These are phyloP conservation scores for Gracilaria caudata DNA, from an alignment of 23 red algal species.

Conservation along the genomic window DNA sequence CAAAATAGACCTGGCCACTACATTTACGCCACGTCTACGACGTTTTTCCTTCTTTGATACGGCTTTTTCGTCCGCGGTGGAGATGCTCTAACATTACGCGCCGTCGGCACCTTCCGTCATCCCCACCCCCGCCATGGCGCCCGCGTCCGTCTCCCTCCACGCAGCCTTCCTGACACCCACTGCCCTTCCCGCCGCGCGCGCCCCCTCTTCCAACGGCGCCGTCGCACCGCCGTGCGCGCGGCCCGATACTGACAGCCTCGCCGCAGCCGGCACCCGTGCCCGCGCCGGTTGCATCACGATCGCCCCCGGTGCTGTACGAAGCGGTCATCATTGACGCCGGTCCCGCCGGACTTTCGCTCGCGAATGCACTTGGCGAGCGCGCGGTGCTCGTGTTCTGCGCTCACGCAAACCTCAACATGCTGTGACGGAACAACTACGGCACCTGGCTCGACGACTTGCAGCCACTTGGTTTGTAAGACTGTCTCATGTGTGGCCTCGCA, in stretches of 20 bases:
- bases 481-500: constrained; percentile 76
- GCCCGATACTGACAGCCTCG: constrained; percentile 11
- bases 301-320: constrained; percentile 40
- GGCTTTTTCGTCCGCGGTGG: neutral
- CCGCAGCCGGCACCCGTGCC: neutral
- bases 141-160: neutral
- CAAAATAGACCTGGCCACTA: neutral
- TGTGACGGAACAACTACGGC: constrained; percentile 94
- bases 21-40: neutral
- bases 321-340: constrained; percentile 93
- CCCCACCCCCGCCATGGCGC: neutral
- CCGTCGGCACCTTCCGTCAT: too few species aligned
- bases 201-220: neutral
- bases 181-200: neutral
- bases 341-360: constrained; percentile 85
- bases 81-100: neutral
- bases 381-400: constrained; percentile 56
- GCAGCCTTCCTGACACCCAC: neutral
- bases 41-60: neutral
- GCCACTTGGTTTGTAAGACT: constrained; percentile 75
- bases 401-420: constrained; percentile 60
- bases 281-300: neutral
- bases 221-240: neutral
- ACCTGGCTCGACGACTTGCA: constrained; percentile 94
- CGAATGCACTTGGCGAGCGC: constrained; percentile 66